phyloP scores from a whole-genome alignment of 257 asterid species.

The Scutellaria baicalensis region DNA sequence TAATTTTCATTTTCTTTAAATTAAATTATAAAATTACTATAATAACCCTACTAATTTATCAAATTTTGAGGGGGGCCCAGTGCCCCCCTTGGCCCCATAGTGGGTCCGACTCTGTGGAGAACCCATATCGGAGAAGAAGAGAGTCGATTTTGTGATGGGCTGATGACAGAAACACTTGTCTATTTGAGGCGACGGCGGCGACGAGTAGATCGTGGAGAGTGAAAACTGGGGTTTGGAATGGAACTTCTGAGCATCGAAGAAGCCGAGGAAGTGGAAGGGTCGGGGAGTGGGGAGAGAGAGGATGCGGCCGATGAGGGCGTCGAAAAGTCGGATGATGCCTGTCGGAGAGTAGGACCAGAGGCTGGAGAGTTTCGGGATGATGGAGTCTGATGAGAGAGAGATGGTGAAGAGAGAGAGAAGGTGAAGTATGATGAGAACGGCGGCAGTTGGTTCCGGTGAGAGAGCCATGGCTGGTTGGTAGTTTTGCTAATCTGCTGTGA shows the following conservation, averaged over 20 bases:
- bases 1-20: no score
- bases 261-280: slow-evolving; percentile 59
- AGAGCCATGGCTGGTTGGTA: slow-evolving; percentile 35
- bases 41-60: no score
- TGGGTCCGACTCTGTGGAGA: no score
- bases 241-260: slow-evolving; percentile 76
- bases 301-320: slow-evolving; percentile 50
- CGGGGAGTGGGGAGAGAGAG: slow-evolving; percentile 56
- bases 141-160: no score
- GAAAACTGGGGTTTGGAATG: slow-evolving; percentile 58
- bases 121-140: no score
- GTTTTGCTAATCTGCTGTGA: neutral
- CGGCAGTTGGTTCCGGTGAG: slow-evolving; percentile 12
- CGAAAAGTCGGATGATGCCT: slow-evolving; percentile 63
- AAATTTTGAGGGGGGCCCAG: no score
- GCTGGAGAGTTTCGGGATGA: slow-evolving; percentile 35
- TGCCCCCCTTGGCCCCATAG: no score
- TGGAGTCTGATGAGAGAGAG: slow-evolving; percentile 23
- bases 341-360: slow-evolving; percentile 49
- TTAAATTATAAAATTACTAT: no score
- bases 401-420: slow-evolving; percentile 20
- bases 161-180: no score
- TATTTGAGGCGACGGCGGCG: no score
- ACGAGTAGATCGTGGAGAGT: slow-evolving; percentile 49
- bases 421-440: neutral